Evolutionary conservation across 2,329 filamentous ascomycete species (phyloP), one percentile per base, ranked within the genome.

Genomic region (Trichoderma sp.): DNA sequence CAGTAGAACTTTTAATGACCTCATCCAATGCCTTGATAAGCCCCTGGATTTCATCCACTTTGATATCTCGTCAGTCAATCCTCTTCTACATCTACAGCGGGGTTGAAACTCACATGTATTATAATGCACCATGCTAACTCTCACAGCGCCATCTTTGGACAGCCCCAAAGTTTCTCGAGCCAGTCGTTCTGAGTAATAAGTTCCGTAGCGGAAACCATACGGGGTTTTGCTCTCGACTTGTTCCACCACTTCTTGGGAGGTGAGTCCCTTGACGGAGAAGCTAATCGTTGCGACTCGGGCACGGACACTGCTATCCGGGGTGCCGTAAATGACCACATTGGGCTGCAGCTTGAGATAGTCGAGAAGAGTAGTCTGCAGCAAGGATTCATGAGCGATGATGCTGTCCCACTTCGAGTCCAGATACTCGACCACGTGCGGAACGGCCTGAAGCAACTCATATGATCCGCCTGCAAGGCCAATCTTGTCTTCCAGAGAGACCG

Each of bases 111-210:
- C 75, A 88, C 86, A 75, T 3, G 89, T 91, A 73, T 93, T 93
- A 75, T 93, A 93, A 78, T 92, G 90, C 67, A 91, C 85, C 82
- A 92, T 83, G 73, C 89, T 91, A n/a, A 92, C 88, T 71, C 91
- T 83, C 5, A 91, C 84, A 10, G 92, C 86, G 0, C 89, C 91
- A 72, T 91, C 76, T 1, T 68, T 85, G 10, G 82, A 84, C 61
- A 91, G 78, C 0, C 83, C 83, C 47, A 92, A 75, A 0, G 91
- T 80, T 2, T 90, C 86, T 69, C 86, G 81, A 14, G 87, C 82
- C 72, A 92, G 75, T 19, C 90, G 81, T 73, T 90, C 86, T 14
- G 87, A 89, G 77, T 93, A 93, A 73, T 93, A 92, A 56, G 86
- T 83, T 0, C 91, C 91, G 84, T 86, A 91, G 59, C 90, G 81